Conservation (phyloP, 2,329 filamentous ascomycete genomes). For the Trichoderma cornu-damae region DNA sequence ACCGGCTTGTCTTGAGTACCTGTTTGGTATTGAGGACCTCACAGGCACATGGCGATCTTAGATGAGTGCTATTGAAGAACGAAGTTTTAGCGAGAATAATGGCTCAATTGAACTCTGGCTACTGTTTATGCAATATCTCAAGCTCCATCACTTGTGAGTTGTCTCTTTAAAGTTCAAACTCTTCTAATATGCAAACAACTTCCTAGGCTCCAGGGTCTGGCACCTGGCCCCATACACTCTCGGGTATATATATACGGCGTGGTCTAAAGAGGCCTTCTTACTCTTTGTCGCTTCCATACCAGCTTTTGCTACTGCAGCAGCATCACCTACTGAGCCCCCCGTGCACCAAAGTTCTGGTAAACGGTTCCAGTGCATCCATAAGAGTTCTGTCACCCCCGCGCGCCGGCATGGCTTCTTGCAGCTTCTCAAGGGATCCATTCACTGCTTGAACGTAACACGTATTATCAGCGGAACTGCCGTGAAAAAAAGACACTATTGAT, state of each 20-base stretch:
- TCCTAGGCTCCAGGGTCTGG: neutral
- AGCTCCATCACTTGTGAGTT: neutral
- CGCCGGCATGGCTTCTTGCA: neutral
- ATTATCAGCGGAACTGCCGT: neutral
- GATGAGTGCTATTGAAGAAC: no score
- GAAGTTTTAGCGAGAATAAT: no score
- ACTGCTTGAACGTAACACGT: neutral
- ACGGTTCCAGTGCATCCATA: neutral
- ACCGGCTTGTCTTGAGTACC: no score
- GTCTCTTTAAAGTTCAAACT: neutral
- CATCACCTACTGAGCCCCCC: neutral
- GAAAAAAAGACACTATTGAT: neutral
- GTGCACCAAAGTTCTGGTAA: neutral
- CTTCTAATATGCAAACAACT: neutral
- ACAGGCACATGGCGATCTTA: neutral
- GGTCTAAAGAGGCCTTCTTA: neutral
- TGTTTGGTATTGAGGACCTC: no score
- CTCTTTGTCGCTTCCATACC: neutral
- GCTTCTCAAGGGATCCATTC: neutral
- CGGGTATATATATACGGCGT: neutral
- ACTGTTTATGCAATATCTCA: neutral
- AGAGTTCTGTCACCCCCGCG: neutral
- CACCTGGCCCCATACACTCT: neutral
- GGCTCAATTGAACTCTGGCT: no score
- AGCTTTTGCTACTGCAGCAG: neutral